These are phyloP conservation scores for Stropharia rugosoannulata DNA, from an alignment of 768 basidiomycete genomes.

Conservation along the genomic window DNA sequence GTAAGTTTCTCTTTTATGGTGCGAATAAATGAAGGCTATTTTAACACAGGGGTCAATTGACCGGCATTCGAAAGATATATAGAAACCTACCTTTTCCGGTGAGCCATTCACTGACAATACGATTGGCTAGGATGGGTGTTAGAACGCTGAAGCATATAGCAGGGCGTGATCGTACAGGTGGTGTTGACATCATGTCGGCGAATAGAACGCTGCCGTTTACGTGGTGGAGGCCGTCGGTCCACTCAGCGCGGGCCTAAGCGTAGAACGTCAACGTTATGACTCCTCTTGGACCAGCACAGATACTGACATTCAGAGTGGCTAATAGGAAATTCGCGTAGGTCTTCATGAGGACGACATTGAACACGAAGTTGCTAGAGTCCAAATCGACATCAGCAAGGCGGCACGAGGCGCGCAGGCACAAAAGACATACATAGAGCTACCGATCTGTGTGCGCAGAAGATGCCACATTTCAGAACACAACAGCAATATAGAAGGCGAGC, in stretches of 20 bases:
- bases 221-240: slow-evolving; percentile 1
- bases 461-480: not conserved
- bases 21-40: too few species aligned
- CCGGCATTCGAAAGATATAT: too few species aligned
- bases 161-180: not conserved
- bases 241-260: slow-evolving; percentile 1
- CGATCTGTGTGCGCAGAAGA: slow-evolving; percentile 3
- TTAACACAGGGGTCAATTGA: too few species aligned
- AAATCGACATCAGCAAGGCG: not conserved
- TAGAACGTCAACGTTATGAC: not conserved
- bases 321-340: slow-evolving; percentile 18
- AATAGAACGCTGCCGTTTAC: slow-evolving; percentile 3
- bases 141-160: too few species aligned
- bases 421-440: slow-evolving; percentile 10
- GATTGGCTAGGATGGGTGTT: not conserved
- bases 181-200: not conserved
- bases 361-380: slow-evolving; percentile 18
- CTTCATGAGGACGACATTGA: slow-evolving; percentile 17
- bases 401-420: not conserved
- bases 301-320: slow-evolving; percentile 17
- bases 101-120: not conserved
- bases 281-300: not conserved
- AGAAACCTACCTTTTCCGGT: too few species aligned
- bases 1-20: too few species aligned
- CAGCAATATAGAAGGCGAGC: not conserved